Evolutionary conservation across 2,329 filamentous ascomycete genomes (phyloP), one percentile per base, ranked within the genome.

Genomic region (Apiospora hydei): DNA sequence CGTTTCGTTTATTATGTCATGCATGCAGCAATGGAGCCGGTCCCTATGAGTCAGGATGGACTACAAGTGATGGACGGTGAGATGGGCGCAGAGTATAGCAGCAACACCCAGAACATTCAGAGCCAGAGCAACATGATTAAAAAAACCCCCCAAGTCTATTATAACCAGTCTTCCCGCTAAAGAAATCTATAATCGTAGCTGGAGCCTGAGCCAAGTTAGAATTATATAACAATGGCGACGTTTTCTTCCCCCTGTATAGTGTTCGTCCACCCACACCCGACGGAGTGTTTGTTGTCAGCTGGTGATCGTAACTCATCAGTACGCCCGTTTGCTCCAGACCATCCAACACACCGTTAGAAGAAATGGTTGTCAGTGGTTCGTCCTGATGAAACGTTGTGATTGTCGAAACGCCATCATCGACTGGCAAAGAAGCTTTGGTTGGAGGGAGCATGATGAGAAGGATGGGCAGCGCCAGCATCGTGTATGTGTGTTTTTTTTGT

Each of bases 171-270:
- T 64, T 24, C n/a, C 57, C 57, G n/a, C 34, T 64, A 41, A 64
- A 64, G 30, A 64, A 64, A 24, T 64, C 57, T 64, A 64, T 64
- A 38, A 24, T 64, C 57, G 57, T 64, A 64, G 30, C 30, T 64
- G 57, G 34, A 34, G 57, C 57, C 57, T 64, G 57, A 64, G 57
- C 57, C 57, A 64, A 64, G 57, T 41, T 41, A 64, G 34, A 41
- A 64, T 64, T 64, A 64, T 64, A 64, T 64, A 64, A 41, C 57
- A 64, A 64, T 41, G 57, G 57, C 57, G 57, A 64, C 34, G 21
- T 64, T 34, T 34, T 41, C 34, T 64, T 64, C 34, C 57, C 57
- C 57, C 41, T 41, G 51, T 57, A 21, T 57, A 34, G 51, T 57
- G 14, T 8, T 57, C 16, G 51, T 57, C 51, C 51, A 57, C 13